Conservation (phyloP, 345 rosid species). For the Durio zibethinus region DNA sequence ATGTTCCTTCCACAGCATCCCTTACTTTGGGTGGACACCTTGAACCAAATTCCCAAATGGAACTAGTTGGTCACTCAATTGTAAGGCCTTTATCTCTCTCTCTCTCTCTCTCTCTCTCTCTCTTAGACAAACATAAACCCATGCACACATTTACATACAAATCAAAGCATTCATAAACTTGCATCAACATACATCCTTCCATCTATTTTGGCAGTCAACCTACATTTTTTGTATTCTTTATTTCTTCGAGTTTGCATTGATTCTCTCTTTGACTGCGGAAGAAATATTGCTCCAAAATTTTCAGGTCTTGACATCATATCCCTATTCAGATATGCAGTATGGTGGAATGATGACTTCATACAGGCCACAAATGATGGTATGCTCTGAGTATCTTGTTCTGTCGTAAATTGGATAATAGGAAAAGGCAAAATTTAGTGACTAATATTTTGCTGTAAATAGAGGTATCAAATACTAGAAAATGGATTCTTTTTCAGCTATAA, state of each 20-base stretch:
- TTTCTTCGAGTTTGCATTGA: neutral
- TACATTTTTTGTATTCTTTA: neutral
- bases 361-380: slow-evolving; percentile 54
- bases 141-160: neutral
- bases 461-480: neutral
- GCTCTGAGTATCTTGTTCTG: neutral
- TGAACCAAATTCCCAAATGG: slow-evolving; percentile 49
- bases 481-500: neutral
- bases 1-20: slow-evolving; percentile 20
- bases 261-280: neutral
- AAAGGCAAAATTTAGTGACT: neutral
- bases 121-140: neutral
- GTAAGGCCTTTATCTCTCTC: slow-evolving; percentile 32
- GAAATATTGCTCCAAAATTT: slow-evolving; percentile 14
- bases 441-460: neutral
- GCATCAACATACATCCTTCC: neutral
- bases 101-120: neutral
- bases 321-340: slow-evolving; percentile 47
- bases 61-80: slow-evolving; percentile 69
- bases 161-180: neutral
- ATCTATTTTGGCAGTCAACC: neutral
- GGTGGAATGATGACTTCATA: slow-evolving; percentile 40
- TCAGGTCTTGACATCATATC: slow-evolving; percentile 57
- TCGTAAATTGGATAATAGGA: neutral
- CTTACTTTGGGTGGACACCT: slow-evolving; percentile 29